Evolutionary conservation across 352 stramenopile species (phyloP), one percentile per base, ranked within the genome.

Genomic region (Phytophthora aleatoria): DNA sequence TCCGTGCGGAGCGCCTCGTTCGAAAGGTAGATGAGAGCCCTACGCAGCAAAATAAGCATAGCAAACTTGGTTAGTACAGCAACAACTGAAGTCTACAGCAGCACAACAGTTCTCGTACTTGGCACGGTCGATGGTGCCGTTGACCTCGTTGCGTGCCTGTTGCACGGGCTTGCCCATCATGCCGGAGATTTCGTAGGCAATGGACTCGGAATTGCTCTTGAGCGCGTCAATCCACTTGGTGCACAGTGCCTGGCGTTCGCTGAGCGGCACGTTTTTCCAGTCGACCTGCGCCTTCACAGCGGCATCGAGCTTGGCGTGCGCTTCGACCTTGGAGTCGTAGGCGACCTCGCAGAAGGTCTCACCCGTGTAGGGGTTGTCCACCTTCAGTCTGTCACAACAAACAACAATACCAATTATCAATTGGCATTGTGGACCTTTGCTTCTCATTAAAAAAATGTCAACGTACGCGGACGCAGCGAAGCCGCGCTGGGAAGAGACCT

Each of bases 81-180:
- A 41, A 31, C 33, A 57, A 7, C 15, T 35, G 15, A 1, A n/a
- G 36, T 30, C 31, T 24, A 43, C 26, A 41, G 27, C 28, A 30
- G 31, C 27, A 20, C 11, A 54, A 50, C 35, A 35, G 49, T 39
- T 36, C 11, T 55, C 64, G 45, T 67, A 90, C 79, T 85, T 85
- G 47, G 81, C 73, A 54, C 85, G 76, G 28, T 80, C 79, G 47
- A 90, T 86, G 26, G 83, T 89, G 35, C 79, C 85, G 42, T 87
- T 86, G 52, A 92, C 65, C 73, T 93, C 86, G 67, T 89, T 89
- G 61, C 67, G 80, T 28, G 83, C 79, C 54, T 95, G 85, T 54
- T 83, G 70, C 24, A 96, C 57, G 2, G 87, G 84, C 62, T 96
- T 96, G 39, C 87, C 87, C 87, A 94, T 96, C 73, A 91, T 84